Percentiles rank a stretch among this genome's conserved stretches.
phyloP scores from a whole-genome alignment of 2,329 filamentous ascomycete genomes.

The Fusarium protoensiforme region DNA sequence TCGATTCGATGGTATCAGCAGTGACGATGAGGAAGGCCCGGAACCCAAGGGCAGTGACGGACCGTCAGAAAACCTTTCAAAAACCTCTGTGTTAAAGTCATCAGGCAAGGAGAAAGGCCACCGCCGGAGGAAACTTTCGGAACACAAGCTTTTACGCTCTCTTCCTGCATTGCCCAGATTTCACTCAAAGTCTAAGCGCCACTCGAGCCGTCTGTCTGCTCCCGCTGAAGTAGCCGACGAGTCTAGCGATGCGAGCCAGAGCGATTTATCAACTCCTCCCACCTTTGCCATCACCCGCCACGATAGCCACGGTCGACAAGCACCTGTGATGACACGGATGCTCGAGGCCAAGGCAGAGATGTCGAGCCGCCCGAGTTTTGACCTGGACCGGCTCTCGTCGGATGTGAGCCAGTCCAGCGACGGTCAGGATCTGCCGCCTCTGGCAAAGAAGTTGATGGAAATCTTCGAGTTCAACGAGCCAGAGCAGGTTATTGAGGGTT shows the following conservation, averaged over 20 bases:
- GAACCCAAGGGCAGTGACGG: constrained; percentile 55
- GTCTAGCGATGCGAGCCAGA: constrained; percentile 39
- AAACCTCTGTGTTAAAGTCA: constrained; percentile 55
- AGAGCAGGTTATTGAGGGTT: constrained; percentile 86
- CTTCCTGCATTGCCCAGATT: constrained; percentile 68
- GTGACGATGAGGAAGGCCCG: constrained; percentile 81
- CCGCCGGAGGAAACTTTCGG: constrained; percentile 71
- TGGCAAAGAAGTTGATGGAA: constrained; percentile 79
- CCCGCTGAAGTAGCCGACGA: constrained; percentile 50
- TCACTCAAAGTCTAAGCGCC: constrained; percentile 55
- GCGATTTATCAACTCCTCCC: constrained; percentile 41
- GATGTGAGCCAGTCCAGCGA: constrained; percentile 50
- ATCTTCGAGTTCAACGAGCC: constrained; percentile 86
- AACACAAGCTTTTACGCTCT: constrained; percentile 73
- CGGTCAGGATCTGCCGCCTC: constrained; percentile 61
- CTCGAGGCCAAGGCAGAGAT: constrained; percentile 77
- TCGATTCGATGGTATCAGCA: constrained; percentile 81
- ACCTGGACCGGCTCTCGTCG: constrained; percentile 59
- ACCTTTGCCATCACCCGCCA: constrained; percentile 34
- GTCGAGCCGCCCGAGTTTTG: constrained; percentile 67
- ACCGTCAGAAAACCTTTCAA: constrained; percentile 52
- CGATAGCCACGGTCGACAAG: constrained; percentile 61
- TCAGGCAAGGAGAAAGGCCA: constrained; percentile 48
- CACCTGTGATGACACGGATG: constrained; percentile 82
- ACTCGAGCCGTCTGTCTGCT: constrained; percentile 53